phyloP scores from a whole-genome alignment of 2,329 filamentous ascomycete genomes.

The Fusarium palustre region DNA sequence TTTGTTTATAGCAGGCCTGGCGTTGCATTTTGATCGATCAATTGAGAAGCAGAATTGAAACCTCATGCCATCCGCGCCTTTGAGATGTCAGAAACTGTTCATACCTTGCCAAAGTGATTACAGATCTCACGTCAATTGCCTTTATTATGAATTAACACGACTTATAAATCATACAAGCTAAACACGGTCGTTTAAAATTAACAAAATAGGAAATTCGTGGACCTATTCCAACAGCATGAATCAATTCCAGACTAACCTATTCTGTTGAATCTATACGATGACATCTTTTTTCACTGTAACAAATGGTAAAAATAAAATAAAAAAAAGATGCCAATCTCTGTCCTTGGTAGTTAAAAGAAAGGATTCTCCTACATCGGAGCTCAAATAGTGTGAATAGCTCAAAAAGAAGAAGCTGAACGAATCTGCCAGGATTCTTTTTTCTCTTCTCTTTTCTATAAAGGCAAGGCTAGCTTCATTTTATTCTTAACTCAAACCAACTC shows the following conservation, averaged over 20 bases:
- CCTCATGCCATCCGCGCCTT: no score
- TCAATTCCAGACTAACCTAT: not conserved
- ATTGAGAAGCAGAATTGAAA: constrained; percentile 4
- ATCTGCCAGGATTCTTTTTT: not conserved
- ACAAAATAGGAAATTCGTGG: constrained; percentile 12
- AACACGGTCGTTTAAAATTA: constrained; percentile 21
- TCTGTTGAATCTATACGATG: constrained; percentile 7
- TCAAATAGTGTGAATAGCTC: not conserved
- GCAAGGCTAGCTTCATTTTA: not conserved
- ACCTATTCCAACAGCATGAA: not conserved
- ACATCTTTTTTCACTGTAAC: constrained; percentile 2
- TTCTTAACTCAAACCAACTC: not conserved
- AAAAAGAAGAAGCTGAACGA: not conserved
- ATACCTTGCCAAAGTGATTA: no score
- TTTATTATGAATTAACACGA: not conserved
- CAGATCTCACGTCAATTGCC: not conserved
- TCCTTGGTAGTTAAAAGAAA: not conserved
- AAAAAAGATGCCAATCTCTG: not conserved
- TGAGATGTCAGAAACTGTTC: not conserved
- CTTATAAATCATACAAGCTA: not conserved
- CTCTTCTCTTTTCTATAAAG: not conserved
- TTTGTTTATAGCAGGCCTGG: constrained; percentile 32
- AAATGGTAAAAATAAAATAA: no score
- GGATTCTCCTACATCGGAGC: constrained; percentile 26
- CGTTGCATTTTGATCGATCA: constrained; percentile 27